phyloP scores from a whole-genome alignment of 139 green algal species.

The Pycnococcus provasolii region DNA sequence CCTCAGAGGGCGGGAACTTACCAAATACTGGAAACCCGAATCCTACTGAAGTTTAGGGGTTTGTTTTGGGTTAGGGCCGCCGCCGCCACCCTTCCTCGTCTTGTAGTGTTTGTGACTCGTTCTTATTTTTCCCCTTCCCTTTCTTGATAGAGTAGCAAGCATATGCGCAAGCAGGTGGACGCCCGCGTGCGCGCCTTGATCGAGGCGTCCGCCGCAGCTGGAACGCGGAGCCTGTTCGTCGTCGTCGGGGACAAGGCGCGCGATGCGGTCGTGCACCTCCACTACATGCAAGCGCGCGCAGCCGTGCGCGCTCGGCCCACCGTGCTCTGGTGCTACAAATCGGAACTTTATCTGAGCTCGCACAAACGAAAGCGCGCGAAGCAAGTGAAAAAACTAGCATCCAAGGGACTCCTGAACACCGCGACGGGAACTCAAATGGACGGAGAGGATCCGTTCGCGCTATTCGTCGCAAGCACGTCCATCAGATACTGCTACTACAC shows the following conservation, averaged over 20 bases:
- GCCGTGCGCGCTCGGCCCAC: conserved; percentile 81
- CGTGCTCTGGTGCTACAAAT: conserved; percentile 99
- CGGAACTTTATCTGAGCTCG: conserved; percentile 75
- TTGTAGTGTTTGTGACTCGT: too few species aligned
- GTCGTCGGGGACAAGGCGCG: conserved; percentile 91
- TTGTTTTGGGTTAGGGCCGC: too few species aligned
- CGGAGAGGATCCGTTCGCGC: conserved; percentile 92
- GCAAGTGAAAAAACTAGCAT: conserved; percentile 91
- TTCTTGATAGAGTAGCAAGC: conserved; percentile 10
- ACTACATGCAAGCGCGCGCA: conserved; percentile 96
- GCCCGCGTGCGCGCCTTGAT: conserved; percentile 85
- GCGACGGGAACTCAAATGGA: conserved; percentile 30
- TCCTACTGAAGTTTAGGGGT: too few species aligned
- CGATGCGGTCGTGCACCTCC: conserved; percentile 94
- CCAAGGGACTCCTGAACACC: conserved; percentile 78
- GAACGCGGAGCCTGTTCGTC: conserved; percentile 82
- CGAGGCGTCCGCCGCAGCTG: conserved; percentile 86
- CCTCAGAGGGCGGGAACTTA: too few species aligned
- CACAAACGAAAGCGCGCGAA: conserved; percentile 90
- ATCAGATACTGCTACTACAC: conserved; percentile 98
- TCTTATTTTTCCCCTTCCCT: too few species aligned
- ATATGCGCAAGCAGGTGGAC: conserved; percentile 99
- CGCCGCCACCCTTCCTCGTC: too few species aligned
- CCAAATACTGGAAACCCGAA: too few species aligned
- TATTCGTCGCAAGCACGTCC: conserved; percentile 91